These are phyloP conservation scores for Vigna nakashimae DNA, from an alignment of 306 rosid genomes.

Conservation along the genomic window DNA sequence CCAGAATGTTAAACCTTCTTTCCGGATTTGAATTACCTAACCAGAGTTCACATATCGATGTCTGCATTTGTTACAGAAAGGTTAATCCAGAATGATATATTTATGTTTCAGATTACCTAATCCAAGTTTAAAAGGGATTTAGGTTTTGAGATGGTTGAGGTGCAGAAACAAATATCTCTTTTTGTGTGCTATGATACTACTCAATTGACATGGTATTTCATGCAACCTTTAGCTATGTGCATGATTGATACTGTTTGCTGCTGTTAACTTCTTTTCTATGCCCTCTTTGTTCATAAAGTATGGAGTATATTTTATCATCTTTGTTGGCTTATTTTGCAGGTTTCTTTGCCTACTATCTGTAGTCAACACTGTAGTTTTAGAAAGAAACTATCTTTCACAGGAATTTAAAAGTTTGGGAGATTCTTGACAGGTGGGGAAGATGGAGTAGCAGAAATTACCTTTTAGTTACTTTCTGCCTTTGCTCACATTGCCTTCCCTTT, in stretches of 20 bases:
- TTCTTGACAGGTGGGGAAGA: slow-evolving; percentile 43
- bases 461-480: slow-evolving; percentile 57
- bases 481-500: slow-evolving; percentile 41
- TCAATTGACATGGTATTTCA: neutral
- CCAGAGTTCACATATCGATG: too few relatives aligned
- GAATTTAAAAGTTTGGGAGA: slow-evolving; percentile 6
- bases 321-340: slow-evolving; percentile 50
- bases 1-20: too few relatives aligned
- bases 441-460: slow-evolving; percentile 55
- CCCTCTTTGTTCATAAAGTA: slow-evolving; percentile 3
- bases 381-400: slow-evolving; percentile 30
- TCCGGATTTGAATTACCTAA: too few relatives aligned
- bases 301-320: slow-evolving; percentile 10
- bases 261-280: neutral
- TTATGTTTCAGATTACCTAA: too few relatives aligned
- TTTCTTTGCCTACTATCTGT: slow-evolving; percentile 35
- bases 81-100: too few relatives aligned
- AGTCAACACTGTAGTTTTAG: slow-evolving; percentile 27
- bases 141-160: too few relatives aligned
- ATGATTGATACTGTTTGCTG: neutral
- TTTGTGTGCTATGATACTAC: neutral
- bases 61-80: too few relatives aligned
- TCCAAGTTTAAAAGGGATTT: too few relatives aligned
- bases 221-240: neutral
- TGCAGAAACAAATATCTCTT: too few relatives aligned